phyloP scores from a whole-genome alignment of 2,329 filamentous ascomycete species.

The Clarireedia homoeocarpa region DNA sequence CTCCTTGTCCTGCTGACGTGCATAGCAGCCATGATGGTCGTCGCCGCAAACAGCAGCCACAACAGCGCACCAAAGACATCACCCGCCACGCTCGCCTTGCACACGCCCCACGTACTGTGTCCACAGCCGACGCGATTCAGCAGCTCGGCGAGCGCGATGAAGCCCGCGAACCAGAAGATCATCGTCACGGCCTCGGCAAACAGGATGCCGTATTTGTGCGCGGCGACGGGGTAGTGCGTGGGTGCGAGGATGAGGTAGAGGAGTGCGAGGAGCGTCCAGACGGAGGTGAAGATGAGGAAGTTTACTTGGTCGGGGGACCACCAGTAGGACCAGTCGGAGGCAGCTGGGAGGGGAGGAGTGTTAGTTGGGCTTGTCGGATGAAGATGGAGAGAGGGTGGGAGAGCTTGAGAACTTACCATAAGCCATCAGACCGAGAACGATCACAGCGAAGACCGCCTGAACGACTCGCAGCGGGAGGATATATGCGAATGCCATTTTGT shows the following conservation, averaged over 20 bases:
- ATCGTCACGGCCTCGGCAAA: slow-evolving; percentile 64
- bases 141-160: slow-evolving; percentile 65
- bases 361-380: not conserved
- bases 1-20: slow-evolving; percentile 36
- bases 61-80: slow-evolving; percentile 40
- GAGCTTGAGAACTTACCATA: slow-evolving; percentile 47
- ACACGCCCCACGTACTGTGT: slow-evolving; percentile 30
- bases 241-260: slow-evolving; percentile 64
- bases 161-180: slow-evolving; percentile 86
- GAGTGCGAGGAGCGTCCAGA: slow-evolving; percentile 69
- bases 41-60: slow-evolving; percentile 44
- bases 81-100: slow-evolving; percentile 30
- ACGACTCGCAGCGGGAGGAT: slow-evolving; percentile 55
- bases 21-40: slow-evolving; percentile 40
- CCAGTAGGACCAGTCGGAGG: slow-evolving; percentile 38
- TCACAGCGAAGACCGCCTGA: slow-evolving; percentile 61
- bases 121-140: slow-evolving; percentile 50
- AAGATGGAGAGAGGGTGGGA: not conserved
- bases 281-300: slow-evolving; percentile 72
- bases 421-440: slow-evolving; percentile 66
- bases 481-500: slow-evolving; percentile 37
- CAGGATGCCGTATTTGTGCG: slow-evolving; percentile 58
- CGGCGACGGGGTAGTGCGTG: slow-evolving; percentile 49
- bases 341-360: slow-evolving; percentile 38
- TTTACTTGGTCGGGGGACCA: slow-evolving; percentile 50